Evolutionary conservation across 768 basidiomycete genomes (phyloP).

Genomic region (Agaricus subrufescens): DNA sequence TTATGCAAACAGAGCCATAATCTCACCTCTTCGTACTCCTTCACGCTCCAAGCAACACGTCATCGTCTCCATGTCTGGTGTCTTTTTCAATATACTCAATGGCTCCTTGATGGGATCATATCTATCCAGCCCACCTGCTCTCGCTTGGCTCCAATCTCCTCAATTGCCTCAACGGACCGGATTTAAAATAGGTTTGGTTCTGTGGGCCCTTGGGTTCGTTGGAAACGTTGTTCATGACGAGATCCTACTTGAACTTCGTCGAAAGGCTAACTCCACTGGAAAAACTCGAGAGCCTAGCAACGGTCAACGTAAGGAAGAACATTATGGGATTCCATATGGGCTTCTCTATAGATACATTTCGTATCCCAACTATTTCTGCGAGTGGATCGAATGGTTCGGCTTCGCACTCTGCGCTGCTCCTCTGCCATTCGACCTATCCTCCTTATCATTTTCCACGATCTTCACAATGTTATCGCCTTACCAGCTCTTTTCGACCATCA

Average conservation of each 20-base stretch:
- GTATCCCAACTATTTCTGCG: conserved; percentile 92
- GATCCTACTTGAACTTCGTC: conserved; percentile 76
- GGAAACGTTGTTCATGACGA: conserved; percentile 92
- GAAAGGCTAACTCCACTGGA: conserved; percentile 39
- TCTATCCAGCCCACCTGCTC: conserved; percentile 54
- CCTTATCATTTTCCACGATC: conserved; percentile 17
- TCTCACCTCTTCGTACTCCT: conserved; percentile 79
- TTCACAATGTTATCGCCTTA: conserved; percentile 6
- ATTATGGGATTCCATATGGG: conserved; percentile 81
- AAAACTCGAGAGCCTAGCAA: neutral
- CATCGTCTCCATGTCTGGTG: conserved; percentile 48
- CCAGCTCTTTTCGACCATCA: conserved; percentile 6
- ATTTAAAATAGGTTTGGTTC: conserved; percentile 58
- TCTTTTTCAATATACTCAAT: conserved; percentile 69
- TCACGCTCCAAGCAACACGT: conserved; percentile 74
- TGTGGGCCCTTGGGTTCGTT: conserved; percentile 69
- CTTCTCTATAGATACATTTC: conserved; percentile 74
- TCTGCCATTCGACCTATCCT: conserved; percentile 26
- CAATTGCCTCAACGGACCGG: conserved; percentile 24
- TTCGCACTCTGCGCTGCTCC: conserved; percentile 76
- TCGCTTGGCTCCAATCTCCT: conserved; percentile 33
- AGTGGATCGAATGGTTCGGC: conserved; percentile 93
- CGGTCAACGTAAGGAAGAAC: conserved; percentile 26
- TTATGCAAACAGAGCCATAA: conserved; percentile 77
- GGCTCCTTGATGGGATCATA: conserved; percentile 68